Base-by-base conservation (phyloP, 1,284 basidiomycete species). In the Omphalotus olearius region DNA sequence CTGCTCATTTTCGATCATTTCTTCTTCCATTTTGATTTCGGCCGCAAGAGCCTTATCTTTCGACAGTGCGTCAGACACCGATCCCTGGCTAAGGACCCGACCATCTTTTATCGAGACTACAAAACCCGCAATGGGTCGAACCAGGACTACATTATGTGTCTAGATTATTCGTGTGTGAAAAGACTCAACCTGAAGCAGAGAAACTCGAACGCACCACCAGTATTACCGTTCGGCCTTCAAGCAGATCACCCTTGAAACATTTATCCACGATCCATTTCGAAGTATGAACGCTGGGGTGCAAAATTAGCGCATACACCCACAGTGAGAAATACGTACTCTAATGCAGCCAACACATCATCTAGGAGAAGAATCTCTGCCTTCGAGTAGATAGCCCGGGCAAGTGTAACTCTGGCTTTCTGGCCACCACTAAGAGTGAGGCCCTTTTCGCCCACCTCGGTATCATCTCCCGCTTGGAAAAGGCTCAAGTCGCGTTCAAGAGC, bases 221-320 rank as follows among this genome's bases (percentile, higher is more conserved):
- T 17, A 92, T 64, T 35, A 91, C 70, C 0, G 89, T 92, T 45
- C 88, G 74, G 5, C 77, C 83, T 41, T 73, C 70, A 39, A 92
- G 69, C 7, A 92, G 69, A 55, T 85, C 81, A 3, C 88, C 85
- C 41, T 69, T 67, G 66, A 93, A 80, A 58, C 88, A 85, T 47
- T 89, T 80, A 16, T 90, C 81, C 9, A 91, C 79, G 51, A 92
- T 84, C 79, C 80, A 89, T 56, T 80, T 80, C 0, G 87, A 76
- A 0, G 88, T 92, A 53, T 86, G 79, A 4, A 82, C 77, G 18
- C 53, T 54, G 18, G 1, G 46, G 33, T 20, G 11, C 10, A 18
- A 17, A 59, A 26, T 16, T 13, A n/a, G 73, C 69, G 36, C 73
- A 57, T 3, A 69, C 69, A 25, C 70, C 58, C 41, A 52, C 52